Evolutionary conservation across 2,329 filamentous ascomycete genomes (phyloP).

Genomic region (Xylaria sp.): DNA sequence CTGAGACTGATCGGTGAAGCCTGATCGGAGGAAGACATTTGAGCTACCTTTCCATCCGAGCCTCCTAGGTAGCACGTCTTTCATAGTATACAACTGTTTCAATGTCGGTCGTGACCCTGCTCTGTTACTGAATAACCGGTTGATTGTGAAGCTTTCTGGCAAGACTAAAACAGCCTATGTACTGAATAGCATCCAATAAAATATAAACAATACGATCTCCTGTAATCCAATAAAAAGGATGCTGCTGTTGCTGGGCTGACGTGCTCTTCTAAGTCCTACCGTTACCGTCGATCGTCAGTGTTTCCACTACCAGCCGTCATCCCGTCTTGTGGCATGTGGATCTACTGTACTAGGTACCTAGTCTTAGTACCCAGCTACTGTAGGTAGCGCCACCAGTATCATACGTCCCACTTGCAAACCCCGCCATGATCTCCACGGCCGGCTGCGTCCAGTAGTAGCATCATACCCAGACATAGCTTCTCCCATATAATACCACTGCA

Average conservation of each 20-base stretch:
- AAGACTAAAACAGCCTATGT: too few relatives aligned
- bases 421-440: slow-evolving; percentile 8
- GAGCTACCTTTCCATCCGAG: too few relatives aligned
- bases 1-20: neutral
- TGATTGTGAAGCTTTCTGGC: too few relatives aligned
- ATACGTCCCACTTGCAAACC: slow-evolving; percentile 24
- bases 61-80: too few relatives aligned
- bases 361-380: too few relatives aligned
- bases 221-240: neutral
- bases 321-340: slow-evolving; percentile 20
- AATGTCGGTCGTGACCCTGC: too few relatives aligned
- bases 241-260: neutral
- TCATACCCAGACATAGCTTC: neutral
- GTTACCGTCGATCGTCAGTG: slow-evolving; percentile 20
- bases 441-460: neutral
- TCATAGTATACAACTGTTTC: too few relatives aligned
- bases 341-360: neutral
- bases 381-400: neutral
- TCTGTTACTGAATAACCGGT: too few relatives aligned
- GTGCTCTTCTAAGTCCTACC: slow-evolving; percentile 1
- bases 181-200: too few relatives aligned
- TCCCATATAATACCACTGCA: neutral
- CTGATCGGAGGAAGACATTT: neutral
- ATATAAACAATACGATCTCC: too few relatives aligned
- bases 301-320: slow-evolving; percentile 19